Evolutionary conservation across 2,329 filamentous ascomycete species (phyloP).

Genomic region (Diplodia intermedia): DNA sequence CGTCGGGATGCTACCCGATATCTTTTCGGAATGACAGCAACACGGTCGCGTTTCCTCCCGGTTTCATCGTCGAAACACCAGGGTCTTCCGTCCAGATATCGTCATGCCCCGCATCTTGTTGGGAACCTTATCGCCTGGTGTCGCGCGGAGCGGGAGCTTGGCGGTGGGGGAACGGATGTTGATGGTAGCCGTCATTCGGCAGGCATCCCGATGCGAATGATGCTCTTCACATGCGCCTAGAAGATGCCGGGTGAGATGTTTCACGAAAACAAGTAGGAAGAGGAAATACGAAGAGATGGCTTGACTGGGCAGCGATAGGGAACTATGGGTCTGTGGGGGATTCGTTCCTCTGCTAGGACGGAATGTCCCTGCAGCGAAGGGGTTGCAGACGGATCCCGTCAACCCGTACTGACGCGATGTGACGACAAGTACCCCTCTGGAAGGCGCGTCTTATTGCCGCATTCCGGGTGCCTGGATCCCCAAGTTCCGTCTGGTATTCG

Average conservation of each 20-base stretch:
- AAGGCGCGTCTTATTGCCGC: not conserved
- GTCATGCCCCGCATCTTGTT: constrained; percentile 1
- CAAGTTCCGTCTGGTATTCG: constrained; percentile 10
- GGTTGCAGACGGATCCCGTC: not conserved
- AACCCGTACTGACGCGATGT: not conserved
- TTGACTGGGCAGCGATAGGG: not conserved
- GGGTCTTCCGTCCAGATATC: constrained; percentile 8
- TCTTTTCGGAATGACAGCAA: not conserved
- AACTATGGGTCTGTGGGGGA: not conserved
- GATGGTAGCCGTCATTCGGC: not conserved
- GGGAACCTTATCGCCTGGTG: constrained; percentile 6
- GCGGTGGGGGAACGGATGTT: not conserved
- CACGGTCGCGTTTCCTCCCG: constrained; percentile 1
- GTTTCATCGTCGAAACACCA: not conserved
- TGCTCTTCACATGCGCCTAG: constrained; percentile 8
- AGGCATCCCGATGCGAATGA: not conserved
- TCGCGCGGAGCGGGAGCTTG: not conserved
- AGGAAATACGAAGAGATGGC: not conserved
- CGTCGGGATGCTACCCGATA: not conserved
- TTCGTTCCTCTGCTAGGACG: not conserved
- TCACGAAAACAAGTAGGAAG: constrained; percentile 22
- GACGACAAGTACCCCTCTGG: not conserved
- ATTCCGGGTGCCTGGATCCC: not conserved
- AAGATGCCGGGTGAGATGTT: not conserved
- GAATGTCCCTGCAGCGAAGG: not conserved